These are phyloP conservation scores for Aspergillus olivimuriae DNA, from an alignment of 495 filamentous ascomycete genomes.

Conservation along the genomic window DNA sequence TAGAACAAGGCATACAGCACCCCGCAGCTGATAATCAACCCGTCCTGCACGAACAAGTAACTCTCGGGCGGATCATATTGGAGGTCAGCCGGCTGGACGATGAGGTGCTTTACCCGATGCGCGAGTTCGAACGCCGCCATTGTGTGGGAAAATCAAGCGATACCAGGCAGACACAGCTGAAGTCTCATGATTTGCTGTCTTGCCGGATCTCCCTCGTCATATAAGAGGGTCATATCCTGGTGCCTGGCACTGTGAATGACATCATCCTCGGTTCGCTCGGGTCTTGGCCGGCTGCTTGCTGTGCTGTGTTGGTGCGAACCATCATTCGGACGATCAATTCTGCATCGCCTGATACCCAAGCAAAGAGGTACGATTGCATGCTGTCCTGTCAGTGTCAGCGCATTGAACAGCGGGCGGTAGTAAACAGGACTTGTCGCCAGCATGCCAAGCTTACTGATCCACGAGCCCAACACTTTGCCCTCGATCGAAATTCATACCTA, in stretches of 20 bases:
- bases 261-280: neutral
- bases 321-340: neutral
- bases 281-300: no score
- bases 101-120: slow-evolving; percentile 6
- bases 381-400: no score
- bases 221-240: neutral
- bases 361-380: no score
- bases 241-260: neutral
- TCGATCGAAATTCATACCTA: no score
- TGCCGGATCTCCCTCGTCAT: neutral
- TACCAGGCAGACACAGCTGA: neutral
- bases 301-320: no score
- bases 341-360: no score
- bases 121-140: slow-evolving; percentile 10
- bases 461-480: no score
- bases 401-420: no score
- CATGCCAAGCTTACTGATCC: no score
- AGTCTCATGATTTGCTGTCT: neutral
- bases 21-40: slow-evolving; percentile 16
- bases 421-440: no score
- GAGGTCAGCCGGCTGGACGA: slow-evolving; percentile 13
- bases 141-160: neutral
- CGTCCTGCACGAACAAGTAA: slow-evolving; percentile 17
- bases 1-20: slow-evolving; percentile 14
- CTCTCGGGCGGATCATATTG: slow-evolving; percentile 11